These are phyloP conservation scores for Neolentinus lepideus DNA, from an alignment of 1,284 basidiomycete species.

Conservation along the genomic window DNA sequence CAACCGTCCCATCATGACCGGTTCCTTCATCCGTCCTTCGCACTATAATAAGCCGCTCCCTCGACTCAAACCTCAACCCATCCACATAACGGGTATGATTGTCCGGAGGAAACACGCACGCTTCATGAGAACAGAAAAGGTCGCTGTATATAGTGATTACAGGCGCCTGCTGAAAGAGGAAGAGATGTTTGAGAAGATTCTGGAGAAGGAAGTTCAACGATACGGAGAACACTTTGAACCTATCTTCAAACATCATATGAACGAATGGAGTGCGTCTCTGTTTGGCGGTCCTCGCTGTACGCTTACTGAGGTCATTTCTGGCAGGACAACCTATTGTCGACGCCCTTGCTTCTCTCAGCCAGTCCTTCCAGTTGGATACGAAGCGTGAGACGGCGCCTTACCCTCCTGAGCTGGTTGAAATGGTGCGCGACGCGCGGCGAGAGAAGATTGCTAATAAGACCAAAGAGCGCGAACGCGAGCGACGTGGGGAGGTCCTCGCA, in stretches of 20 bases:
- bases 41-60: conserved; percentile 64
- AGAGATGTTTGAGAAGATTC: conserved; percentile 40
- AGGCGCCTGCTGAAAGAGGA: conserved; percentile 46
- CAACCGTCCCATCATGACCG: conserved; percentile 60
- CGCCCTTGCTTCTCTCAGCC: conserved; percentile 21
- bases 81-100: conserved; percentile 64
- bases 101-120: conserved; percentile 43
- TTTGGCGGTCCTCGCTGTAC: conserved; percentile 3
- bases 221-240: conserved; percentile 16
- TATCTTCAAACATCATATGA: conserved; percentile 13
- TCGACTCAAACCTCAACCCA: conserved; percentile 71
- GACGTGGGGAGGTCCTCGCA: conserved; percentile 47
- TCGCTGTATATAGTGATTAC: conserved; percentile 26
- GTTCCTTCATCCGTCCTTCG: conserved; percentile 55
- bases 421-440: conserved; percentile 45
- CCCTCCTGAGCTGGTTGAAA: conserved; percentile 37
- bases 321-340: conserved; percentile 11
- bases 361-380: conserved; percentile 29
- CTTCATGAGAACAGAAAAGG: conserved; percentile 33
- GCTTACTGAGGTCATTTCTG: not conserved
- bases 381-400: conserved; percentile 34
- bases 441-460: conserved; percentile 59
- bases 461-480: conserved; percentile 47
- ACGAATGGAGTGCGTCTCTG: conserved; percentile 36
- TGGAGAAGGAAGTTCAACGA: conserved; percentile 16